Evolutionary conservation across 129 eudicot genomes (phyloP), one percentile per base, ranked within the genome.

Genomic region (Flaveria brownii): DNA sequence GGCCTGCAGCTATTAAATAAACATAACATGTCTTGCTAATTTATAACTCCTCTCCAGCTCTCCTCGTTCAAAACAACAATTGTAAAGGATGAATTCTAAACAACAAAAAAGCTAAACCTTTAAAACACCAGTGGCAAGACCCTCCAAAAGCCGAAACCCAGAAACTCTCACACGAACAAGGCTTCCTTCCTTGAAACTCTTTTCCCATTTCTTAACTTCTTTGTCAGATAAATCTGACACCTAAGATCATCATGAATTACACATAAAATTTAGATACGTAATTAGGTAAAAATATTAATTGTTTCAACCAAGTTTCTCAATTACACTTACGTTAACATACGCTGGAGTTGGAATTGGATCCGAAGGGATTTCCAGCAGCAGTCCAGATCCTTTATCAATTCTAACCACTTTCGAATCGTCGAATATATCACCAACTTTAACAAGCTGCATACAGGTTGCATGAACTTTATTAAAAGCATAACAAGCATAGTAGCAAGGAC

Each of bases 131-230:
- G 92, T 91, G 6, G 98, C 98, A 77, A 91, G 87, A 61, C 98
- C 98, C 72, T 94, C 98, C 86, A 94, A 63, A 80, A 83, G 86
- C 83, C 93, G 87, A 70, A 84, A 94, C 60, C 96, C 97, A 79
- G 85, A 91, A 73, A 94, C 82, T 82, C 98, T 88, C 50, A 86
- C 93, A 76, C 98, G 97, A 77, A 85, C 90, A 73, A 43, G 70
- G 72, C 84, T 86, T 62, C 97, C 98, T 87, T 88, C 98, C 87
- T 87, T 94, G 46, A 91, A 90, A 73, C 70, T 83, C 82, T 88
- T 94, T 76, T 94, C 97, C 82, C 92, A 71, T 51, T 89, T 88
- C 68, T 62, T 61, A 33, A 91, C 80, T 77, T 94, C 96, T 82
- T 94, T 86, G 77, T 94, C 98, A 81, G 97, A 84, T 69, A 86